Conservation (phyloP, 2,329 filamentous ascomycete species). For the Daldinia eschscholtzii region DNA sequence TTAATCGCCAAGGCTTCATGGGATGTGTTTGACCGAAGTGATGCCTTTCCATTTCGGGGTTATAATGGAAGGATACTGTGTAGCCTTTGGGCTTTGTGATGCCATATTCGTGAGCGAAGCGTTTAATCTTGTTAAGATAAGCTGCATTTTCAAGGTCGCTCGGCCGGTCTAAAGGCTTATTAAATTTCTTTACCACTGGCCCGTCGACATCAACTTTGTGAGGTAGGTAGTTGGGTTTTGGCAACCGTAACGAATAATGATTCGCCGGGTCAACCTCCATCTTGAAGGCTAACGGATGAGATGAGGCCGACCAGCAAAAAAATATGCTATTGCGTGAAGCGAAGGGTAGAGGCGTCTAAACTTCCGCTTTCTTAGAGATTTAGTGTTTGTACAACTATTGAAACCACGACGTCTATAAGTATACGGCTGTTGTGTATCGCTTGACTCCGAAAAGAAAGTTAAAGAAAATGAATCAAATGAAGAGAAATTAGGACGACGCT, state of each 20-base stretch:
- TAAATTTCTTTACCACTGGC: slow-evolving; percentile 65
- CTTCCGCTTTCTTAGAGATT: not conserved
- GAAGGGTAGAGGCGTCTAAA: not conserved
- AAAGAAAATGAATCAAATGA: not conserved
- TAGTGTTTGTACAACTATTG: not conserved
- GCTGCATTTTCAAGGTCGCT: slow-evolving; percentile 68
- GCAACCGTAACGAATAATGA: slow-evolving; percentile 65
- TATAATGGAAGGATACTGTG: slow-evolving; percentile 95
- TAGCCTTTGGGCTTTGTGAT: slow-evolving; percentile 87
- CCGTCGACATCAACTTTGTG: slow-evolving; percentile 65
- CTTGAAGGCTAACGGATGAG: slow-evolving; percentile 33
- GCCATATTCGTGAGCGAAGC: slow-evolving; percentile 70
- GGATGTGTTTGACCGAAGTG: slow-evolving; percentile 97
- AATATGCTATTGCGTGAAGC: slow-evolving; percentile 4
- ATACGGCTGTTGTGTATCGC: not conserved
- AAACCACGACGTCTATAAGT: not conserved
- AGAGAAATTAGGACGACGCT: not conserved
- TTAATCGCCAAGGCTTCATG: slow-evolving; percentile 99
- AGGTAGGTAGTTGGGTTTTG: slow-evolving; percentile 71
- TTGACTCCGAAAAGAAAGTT: slow-evolving; percentile 6
- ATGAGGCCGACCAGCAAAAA: not conserved
- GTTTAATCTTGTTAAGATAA: slow-evolving; percentile 70
- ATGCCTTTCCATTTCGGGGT: slow-evolving; percentile 93
- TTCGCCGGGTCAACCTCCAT: slow-evolving; percentile 59
- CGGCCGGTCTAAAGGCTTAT: slow-evolving; percentile 63